Conservation (phyloP, 805 yeast species). For the Sungouiozyma ichnusensis region DNA sequence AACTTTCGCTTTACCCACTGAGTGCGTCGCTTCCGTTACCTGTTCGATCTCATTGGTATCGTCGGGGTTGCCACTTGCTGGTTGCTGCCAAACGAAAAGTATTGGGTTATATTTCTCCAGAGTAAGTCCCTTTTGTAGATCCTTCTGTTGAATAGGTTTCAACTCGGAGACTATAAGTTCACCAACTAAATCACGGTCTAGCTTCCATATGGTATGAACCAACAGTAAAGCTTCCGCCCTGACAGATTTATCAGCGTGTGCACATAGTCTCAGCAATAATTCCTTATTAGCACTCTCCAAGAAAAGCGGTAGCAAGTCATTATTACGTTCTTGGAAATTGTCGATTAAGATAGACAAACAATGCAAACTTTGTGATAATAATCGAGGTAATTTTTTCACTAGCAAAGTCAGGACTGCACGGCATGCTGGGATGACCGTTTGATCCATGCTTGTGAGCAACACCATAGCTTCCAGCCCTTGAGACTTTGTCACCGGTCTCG, state of each 20-base stretch:
- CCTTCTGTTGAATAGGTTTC: slow-evolving; percentile 89
- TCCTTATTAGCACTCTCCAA: slow-evolving; percentile 34
- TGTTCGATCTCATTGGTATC: slow-evolving; percentile 4
- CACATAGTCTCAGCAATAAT: slow-evolving; percentile 54
- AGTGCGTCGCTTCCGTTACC: slow-evolving; percentile 34
- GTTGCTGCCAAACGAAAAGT: slow-evolving; percentile 12
- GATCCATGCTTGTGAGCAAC: slow-evolving; percentile 53
- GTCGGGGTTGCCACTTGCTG: slow-evolving; percentile 2
- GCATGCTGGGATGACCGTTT: slow-evolving; percentile 49
- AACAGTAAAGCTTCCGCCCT: slow-evolving; percentile 66
- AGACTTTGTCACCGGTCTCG: slow-evolving; percentile 64
- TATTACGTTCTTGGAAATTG: slow-evolving; percentile 16
- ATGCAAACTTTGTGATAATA: slow-evolving; percentile 55
- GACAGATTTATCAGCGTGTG: slow-evolving; percentile 79
- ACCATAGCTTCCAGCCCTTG: slow-evolving; percentile 54
- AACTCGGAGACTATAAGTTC: slow-evolving; percentile 53
- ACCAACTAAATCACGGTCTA: slow-evolving; percentile 44
- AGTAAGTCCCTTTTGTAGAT: slow-evolving; percentile 59
- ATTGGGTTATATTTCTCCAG: slow-evolving; percentile 2
- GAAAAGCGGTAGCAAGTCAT: slow-evolving; percentile 16
- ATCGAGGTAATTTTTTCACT: slow-evolving; percentile 58
- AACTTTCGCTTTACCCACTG: slow-evolving; percentile 13
- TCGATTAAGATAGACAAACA: slow-evolving; percentile 47
- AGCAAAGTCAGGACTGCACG: slow-evolving; percentile 57
- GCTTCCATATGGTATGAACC: slow-evolving; percentile 57